Evolutionary conservation across 1,284 basidiomycete species (phyloP), one percentile per base, ranked within the genome.

Genomic region (Naganishia sp.): DNA sequence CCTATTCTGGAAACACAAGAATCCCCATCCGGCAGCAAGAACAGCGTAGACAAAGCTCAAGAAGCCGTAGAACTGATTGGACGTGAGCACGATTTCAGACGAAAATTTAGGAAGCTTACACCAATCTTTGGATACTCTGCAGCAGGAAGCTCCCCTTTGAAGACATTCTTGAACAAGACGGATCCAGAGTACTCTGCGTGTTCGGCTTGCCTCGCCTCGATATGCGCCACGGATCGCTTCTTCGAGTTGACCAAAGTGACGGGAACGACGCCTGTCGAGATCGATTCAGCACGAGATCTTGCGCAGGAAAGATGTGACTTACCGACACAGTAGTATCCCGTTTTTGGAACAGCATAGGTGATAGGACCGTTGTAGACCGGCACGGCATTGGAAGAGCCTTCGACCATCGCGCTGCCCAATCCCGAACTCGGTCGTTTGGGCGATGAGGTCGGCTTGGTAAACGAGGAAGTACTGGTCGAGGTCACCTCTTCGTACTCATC

Each of bases 51-150:
- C 81, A 43, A 92, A 74, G 73, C 90, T 90, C 84, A 98, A 87
- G 25, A 81, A 77, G 63, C 90, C 86, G 81, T 98, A 98, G 79
- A 98, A 97, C 91, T 94, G 25, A 18, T 11, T 33, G 55, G 43
- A 16, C 16, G 10, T 7, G 54, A 15, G 65, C 70, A 44, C 68
- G 67, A 28, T 52, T 6, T 18, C 15, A 10, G 3, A 15, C 1
- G 25, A 18, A n/a, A 23, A 18, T 33, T 5, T 15, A 1, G 9
- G 18, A 13, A 15, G 82, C 90, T 75, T 77, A 95, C 92, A 69
- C 86, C 88, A 74, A 98, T 90, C 86, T 99, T 99, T n/a, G 95
- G 95, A 77, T 97, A 96, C 77, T 99, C 95, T 2, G 90, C 86
- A 3, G 94, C 94, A 3, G 95, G 86, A 21, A 99, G 83, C 77